Evolutionary conservation across 257 asterid genomes (phyloP), one percentile per base, ranked within the genome.

Genomic region (Solanum arcanum): DNA sequence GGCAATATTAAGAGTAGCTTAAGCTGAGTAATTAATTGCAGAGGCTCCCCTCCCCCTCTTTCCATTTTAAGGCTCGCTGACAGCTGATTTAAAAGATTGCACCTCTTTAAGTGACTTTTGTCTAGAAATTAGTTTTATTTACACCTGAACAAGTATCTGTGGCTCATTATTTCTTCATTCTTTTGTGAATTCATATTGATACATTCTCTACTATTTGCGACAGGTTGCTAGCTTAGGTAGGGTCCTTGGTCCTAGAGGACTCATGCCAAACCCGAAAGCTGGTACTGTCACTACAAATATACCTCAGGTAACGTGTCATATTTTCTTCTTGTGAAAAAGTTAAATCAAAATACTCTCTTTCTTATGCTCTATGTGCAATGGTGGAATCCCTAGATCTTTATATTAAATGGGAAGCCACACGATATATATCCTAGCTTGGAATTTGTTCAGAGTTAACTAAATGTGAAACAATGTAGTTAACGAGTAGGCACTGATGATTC

Each of bases 251-350:
- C 99, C 99, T 16, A 90, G 99, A 86, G 99, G 99, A 87, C 94
- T 97, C 76, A 95, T 97, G 99, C 99, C 99, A 6, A 97, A 96
- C 88, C 99, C 99, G 25, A 97, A 97, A 89, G 99, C 99, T 73
- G 99, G 99, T 81, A 97, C 99, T 11, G 99, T 97, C 86, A 94
- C 99, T 77, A 93, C 98, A 59, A 95, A 97, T 90, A 90, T 97
- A 90, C 98, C 99, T 12, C 99, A 94, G 99, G 99, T 97, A 89
- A 82, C 59, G n/a, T 84, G 80, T 88, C 25, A 60, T 42, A 69
- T 46, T 78, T 78, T 78, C 66, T 78, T 60, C 84, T 78, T 25
- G 62, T 46, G 84, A 47, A 78, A 12, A 78, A 46, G 41, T 78
- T 46, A 1, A 18, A 44, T 44, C 37, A 16, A 56, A 15, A 25